phyloP scores from a whole-genome alignment of 441 rosid genomes.

The Gossypium davidsonii region DNA sequence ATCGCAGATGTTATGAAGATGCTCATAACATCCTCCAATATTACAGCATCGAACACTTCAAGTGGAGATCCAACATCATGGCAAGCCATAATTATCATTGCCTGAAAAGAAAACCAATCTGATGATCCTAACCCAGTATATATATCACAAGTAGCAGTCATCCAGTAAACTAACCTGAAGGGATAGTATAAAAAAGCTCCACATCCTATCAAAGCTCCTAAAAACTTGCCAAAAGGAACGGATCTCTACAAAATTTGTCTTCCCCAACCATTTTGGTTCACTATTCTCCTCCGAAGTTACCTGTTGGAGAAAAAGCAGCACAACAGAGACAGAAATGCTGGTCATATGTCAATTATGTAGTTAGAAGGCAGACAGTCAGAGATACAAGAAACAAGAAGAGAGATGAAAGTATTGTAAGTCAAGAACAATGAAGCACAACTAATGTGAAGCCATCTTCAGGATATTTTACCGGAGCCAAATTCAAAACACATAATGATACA shows the following conservation, averaged over 20 bases:
- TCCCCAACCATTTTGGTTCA: slow-evolving; percentile 71
- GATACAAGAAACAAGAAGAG: not conserved
- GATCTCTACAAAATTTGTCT: slow-evolving; percentile 89
- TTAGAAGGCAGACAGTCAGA: not conserved
- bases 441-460: not conserved
- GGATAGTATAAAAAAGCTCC: slow-evolving; percentile 86
- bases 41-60: slow-evolving; percentile 57
- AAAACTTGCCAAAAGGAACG: slow-evolving; percentile 98
- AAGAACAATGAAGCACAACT: not conserved
- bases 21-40: slow-evolving; percentile 91
- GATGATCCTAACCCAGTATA: slow-evolving; percentile 2
- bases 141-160: not conserved
- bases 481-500: not conserved
- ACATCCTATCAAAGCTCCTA: slow-evolving; percentile 96
- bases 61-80: slow-evolving; percentile 90
- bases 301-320: slow-evolving; percentile 32
- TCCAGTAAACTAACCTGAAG: slow-evolving; percentile 59
- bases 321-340: not conserved
- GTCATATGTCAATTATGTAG: slow-evolving; percentile 3
- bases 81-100: slow-evolving; percentile 94
- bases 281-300: slow-evolving; percentile 30
- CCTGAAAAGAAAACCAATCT: slow-evolving; percentile 43
- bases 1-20: slow-evolving; percentile 84
- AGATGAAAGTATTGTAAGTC: not conserved
- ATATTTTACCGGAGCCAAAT: not conserved